Percentiles rank a stretch among this genome's conserved stretches.
Conservation (phyloP, 2,329 filamentous ascomycete species). For the Colletotrichum zoysiae region DNA sequence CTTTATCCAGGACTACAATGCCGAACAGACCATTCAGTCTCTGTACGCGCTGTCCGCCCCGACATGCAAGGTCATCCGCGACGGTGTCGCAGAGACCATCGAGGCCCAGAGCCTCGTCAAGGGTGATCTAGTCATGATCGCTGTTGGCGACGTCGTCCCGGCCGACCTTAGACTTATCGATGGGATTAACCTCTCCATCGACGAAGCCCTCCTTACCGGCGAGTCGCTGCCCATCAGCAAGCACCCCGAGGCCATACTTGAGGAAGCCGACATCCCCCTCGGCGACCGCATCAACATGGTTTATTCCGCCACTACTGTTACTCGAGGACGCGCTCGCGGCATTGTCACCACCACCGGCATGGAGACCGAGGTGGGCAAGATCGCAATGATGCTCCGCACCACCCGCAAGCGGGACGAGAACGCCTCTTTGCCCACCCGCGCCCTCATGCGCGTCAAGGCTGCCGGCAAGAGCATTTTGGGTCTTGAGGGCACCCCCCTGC, state of each 20-base stretch:
- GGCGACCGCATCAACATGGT: constrained; percentile 79
- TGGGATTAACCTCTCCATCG: constrained; percentile 80
- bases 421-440: constrained; percentile 50
- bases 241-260: constrained; percentile 67
- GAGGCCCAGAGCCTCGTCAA: constrained; percentile 71
- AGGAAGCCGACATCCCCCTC: constrained; percentile 67
- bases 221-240: constrained; percentile 79
- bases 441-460: constrained; percentile 60
- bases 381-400: constrained; percentile 77
- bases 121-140: constrained; percentile 74
- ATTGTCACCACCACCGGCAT: constrained; percentile 79
- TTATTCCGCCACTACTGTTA: constrained; percentile 79
- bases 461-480: constrained; percentile 68
- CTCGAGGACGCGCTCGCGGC: constrained; percentile 76
- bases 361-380: constrained; percentile 81
- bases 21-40: constrained; percentile 73
- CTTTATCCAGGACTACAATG: constrained; percentile 71
- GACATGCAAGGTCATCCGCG: constrained; percentile 69
- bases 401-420: constrained; percentile 64
- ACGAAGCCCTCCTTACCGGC: constrained; percentile 81
- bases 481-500: constrained; percentile 82
- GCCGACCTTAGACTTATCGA: constrained; percentile 76
- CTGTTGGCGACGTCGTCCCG: constrained; percentile 76
- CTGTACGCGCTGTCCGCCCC: constrained; percentile 70
- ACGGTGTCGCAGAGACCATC: constrained; percentile 63